Conservation (phyloP, 1,284 basidiomycete genomes). For the Ceratobasidium sp. region DNA sequence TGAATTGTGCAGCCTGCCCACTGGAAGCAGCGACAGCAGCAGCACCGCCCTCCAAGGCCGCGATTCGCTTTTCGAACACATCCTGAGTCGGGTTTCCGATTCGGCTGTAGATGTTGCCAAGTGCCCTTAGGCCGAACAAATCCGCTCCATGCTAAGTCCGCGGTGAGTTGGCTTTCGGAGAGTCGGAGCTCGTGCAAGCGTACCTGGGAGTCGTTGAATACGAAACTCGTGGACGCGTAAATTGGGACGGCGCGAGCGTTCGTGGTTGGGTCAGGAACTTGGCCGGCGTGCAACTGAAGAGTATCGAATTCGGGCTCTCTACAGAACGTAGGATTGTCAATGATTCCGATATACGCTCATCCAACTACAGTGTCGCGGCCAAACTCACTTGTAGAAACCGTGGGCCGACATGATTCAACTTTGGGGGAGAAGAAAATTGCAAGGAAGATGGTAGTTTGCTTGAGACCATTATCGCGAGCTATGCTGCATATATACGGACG, state of each 20-base stretch:
- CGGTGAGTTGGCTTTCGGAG: background rate
- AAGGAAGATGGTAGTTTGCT: background rate
- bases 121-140: conserved; percentile 80
- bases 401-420: conserved; percentile 17
- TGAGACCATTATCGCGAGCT: background rate
- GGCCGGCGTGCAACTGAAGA: conserved; percentile 87
- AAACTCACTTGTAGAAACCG: conserved; percentile 39
- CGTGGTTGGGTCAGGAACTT: conserved; percentile 61
- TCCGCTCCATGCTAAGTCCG: conserved; percentile 79
- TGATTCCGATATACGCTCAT: background rate
- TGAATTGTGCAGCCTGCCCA: conserved; percentile 86
- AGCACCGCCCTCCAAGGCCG: conserved; percentile 85
- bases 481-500: background rate
- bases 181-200: background rate
- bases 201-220: conserved; percentile 82
- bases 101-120: conserved; percentile 79
- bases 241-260: conserved; percentile 83
- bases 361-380: background rate
- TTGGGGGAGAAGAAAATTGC: too few species aligned
- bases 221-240: conserved; percentile 82
- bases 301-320: conserved; percentile 85
- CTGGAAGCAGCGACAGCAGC: conserved; percentile 85
- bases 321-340: background rate
- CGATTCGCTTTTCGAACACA: conserved; percentile 88
- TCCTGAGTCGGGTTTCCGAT: conserved; percentile 90